Percentiles rank a stretch among this genome's conserved stretches.
These are phyloP conservation scores for Ambrosia hybrid DNA, from an alignment of 140 eudicot genomes.

Conservation along the genomic window DNA sequence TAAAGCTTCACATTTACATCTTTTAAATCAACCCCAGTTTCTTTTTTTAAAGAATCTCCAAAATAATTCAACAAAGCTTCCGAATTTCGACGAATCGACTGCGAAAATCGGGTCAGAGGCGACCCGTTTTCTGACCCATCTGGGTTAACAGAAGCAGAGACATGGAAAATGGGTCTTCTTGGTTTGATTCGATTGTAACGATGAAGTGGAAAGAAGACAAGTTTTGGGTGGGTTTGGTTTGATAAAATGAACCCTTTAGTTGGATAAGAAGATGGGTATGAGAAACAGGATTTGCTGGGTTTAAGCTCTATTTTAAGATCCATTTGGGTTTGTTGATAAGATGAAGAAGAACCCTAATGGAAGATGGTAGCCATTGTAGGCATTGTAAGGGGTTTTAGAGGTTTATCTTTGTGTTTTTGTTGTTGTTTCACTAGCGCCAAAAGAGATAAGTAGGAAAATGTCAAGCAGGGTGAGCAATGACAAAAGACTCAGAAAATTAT, in stretches of 20 bases:
- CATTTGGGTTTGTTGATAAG: constrained; percentile 19
- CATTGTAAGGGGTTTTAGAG: constrained; percentile 36
- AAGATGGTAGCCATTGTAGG: constrained; percentile 16
- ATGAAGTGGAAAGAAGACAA: constrained; percentile 21
- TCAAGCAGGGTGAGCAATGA: too few relatives aligned
- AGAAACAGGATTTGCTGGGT: constrained; percentile 23
- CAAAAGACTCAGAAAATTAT: too few relatives aligned
- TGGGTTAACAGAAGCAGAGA: constrained; percentile 43
- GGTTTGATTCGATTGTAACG: constrained; percentile 25
- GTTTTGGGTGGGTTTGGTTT: constrained; percentile 37
- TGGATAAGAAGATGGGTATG: constrained; percentile 14
- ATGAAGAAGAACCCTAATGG: constrained; percentile 22
- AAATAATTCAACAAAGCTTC: constrained; percentile 42
- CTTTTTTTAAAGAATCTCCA: constrained; percentile 64
- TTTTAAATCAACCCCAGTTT: constrained; percentile 64
- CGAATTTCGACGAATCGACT: constrained; percentile 55
- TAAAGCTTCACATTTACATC: constrained; percentile 37
- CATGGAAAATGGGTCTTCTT: constrained; percentile 33
- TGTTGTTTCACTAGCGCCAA: constrained; percentile 20
- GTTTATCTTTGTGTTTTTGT: constrained; percentile 26
- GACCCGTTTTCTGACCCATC: constrained; percentile 43
- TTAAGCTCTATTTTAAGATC: constrained; percentile 28
- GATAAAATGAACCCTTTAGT: constrained; percentile 5
- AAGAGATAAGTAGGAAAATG: constrained; percentile 16
- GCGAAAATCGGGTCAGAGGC: constrained; percentile 47